Percentiles rank a stretch among this genome's conserved stretches.
These are phyloP conservation scores for Phaeomoniella chlamydospora DNA, from an alignment of 2,329 filamentous ascomycete species.

Conservation along the genomic window DNA sequence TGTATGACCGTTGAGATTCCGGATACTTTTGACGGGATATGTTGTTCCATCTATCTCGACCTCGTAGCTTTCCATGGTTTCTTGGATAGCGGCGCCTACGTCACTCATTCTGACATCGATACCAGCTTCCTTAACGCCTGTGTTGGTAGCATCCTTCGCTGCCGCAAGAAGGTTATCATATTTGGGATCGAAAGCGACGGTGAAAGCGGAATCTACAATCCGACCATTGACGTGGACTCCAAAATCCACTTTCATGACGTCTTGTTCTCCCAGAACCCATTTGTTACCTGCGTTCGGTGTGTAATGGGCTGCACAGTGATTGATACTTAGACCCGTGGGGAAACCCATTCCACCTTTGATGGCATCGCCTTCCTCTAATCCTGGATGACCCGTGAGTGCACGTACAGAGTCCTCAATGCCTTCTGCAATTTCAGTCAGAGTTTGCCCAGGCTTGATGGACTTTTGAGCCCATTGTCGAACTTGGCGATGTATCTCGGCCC, in stretches of 20 bases:
- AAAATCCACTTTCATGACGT: constrained; percentile 63
- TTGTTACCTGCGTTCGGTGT: constrained; percentile 82
- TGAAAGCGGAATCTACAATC: constrained; percentile 60
- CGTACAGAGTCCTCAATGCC: constrained; percentile 77
- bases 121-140: constrained; percentile 72
- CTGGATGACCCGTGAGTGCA: constrained; percentile 60
- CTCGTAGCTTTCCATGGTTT: constrained; percentile 88
- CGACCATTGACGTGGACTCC: constrained; percentile 57
- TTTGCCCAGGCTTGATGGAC: constrained; percentile 67
- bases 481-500: constrained; percentile 78
- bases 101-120: constrained; percentile 84
- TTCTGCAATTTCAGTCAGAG: constrained; percentile 67
- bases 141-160: constrained; percentile 55
- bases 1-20: constrained; percentile 79
- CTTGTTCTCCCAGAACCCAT: constrained; percentile 46
- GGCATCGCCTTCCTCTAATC: constrained; percentile 63
- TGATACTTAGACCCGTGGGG: constrained; percentile 69
- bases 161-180: constrained; percentile 54
- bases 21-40: constrained; percentile 70
- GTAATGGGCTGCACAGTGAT: constrained; percentile 76
- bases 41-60: constrained; percentile 67
- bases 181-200: constrained; percentile 51
- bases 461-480: constrained; percentile 73
- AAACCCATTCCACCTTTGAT: constrained; percentile 74
- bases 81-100: constrained; percentile 71